Conservation (phyloP, 2,329 filamentous ascomycete species). For the Elsinoe australis region DNA sequence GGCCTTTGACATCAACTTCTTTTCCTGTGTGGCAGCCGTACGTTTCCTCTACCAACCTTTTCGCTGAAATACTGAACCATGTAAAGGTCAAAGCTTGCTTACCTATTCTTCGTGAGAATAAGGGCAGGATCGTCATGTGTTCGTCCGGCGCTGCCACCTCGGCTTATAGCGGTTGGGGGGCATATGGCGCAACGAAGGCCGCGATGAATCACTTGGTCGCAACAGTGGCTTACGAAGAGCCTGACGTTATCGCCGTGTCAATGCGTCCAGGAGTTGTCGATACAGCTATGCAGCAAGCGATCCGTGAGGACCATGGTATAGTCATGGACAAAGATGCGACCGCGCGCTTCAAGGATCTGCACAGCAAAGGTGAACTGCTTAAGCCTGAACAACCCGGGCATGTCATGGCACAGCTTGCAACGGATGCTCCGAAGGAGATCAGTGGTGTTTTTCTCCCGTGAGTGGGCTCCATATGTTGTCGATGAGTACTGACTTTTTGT, state of each 20-base stretch:
- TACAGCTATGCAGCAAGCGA: constrained; percentile 80
- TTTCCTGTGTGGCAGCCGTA: constrained; percentile 59
- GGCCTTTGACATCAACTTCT: constrained; percentile 77
- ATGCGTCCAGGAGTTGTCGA: constrained; percentile 76
- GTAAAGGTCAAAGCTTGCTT: constrained; percentile 62
- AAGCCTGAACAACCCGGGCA: constrained; percentile 75
- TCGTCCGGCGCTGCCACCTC: constrained; percentile 68
- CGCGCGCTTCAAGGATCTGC: constrained; percentile 59
- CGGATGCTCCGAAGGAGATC: constrained; percentile 57
- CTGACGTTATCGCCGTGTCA: constrained; percentile 62
- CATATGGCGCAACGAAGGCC: constrained; percentile 77
- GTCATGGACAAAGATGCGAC: constrained; percentile 52
- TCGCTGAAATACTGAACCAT: not conserved
- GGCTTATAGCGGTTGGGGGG: constrained; percentile 65
- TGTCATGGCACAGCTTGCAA: constrained; percentile 73
- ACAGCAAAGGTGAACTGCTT: constrained; percentile 63
- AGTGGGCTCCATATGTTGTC: constrained; percentile 20
- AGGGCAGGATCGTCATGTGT: constrained; percentile 67
- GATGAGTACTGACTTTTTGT: constrained; percentile 11
- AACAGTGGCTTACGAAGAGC: constrained; percentile 70
- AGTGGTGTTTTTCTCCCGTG: constrained; percentile 69
- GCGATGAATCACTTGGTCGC: constrained; percentile 70
- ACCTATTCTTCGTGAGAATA: constrained; percentile 56
- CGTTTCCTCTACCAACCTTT: not conserved
- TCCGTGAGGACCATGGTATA: constrained; percentile 63